Evolutionary conservation across 768 basidiomycete genomes (phyloP).

Genomic region (Collybia nuda): DNA sequence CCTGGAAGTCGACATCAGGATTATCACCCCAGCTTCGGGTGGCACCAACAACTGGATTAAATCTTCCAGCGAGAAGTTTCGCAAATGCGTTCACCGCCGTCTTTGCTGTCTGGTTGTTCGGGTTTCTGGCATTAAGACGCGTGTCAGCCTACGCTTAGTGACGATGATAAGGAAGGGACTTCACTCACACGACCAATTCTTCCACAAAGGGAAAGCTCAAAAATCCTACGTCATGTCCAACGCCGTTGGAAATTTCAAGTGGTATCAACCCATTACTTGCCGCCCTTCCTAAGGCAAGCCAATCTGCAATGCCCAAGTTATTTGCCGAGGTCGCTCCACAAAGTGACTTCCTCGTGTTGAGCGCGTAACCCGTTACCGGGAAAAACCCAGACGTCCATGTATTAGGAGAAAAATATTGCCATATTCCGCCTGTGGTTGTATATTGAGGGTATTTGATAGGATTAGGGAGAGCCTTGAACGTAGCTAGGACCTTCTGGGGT

Average conservation of each 20-base stretch:
- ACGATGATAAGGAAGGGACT: not conserved
- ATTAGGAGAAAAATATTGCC: conserved; percentile 53
- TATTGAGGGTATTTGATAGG: conserved; percentile 41
- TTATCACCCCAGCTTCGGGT: conserved; percentile 68
- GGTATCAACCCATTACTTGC: conserved; percentile 53
- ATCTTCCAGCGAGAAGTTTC: conserved; percentile 53
- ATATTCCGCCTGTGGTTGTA: conserved; percentile 47
- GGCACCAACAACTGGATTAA: conserved; percentile 59
- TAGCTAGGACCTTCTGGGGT: conserved; percentile 57
- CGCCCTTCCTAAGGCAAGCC: conserved; percentile 52
- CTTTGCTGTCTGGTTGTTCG: conserved; percentile 54
- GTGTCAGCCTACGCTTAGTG: not conserved
- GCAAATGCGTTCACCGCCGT: conserved; percentile 60
- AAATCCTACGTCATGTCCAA: conserved; percentile 73
- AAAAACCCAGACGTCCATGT: conserved; percentile 74
- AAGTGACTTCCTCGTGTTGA: conserved; percentile 50
- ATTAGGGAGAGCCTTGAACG: conserved; percentile 42
- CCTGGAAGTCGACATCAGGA: conserved; percentile 61
- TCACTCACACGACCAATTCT: conserved; percentile 56
- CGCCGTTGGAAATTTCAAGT: conserved; percentile 42
- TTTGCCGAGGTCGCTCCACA: conserved; percentile 41
- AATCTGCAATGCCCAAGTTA: conserved; percentile 44
- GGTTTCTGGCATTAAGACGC: conserved; percentile 39
- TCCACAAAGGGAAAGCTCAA: conserved; percentile 67
- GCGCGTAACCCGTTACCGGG: conserved; percentile 57